Evolutionary conservation across 2,329 filamentous ascomycete species (phyloP).

Genomic region (Penicillium capsulatum): DNA sequence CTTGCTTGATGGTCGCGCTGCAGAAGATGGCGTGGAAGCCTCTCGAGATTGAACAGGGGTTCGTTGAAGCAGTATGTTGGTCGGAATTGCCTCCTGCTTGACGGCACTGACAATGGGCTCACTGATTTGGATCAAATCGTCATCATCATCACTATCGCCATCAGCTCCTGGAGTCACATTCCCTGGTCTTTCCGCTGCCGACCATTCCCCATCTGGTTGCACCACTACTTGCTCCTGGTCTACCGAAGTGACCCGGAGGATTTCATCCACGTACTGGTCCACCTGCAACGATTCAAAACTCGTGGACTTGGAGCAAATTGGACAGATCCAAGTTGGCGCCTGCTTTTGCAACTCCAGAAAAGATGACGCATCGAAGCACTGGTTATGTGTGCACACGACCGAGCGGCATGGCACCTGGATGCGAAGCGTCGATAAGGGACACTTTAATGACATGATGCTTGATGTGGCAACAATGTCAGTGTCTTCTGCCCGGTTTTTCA

Average conservation of each 20-base stretch:
- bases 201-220: slow-evolving; percentile 81
- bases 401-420: slow-evolving; percentile 77
- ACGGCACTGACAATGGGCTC: slow-evolving; percentile 34
- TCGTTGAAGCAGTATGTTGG: slow-evolving; percentile 27
- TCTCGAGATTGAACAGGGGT: slow-evolving; percentile 37
- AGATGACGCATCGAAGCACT: slow-evolving; percentile 90
- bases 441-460: slow-evolving; percentile 83
- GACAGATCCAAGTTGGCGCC: slow-evolving; percentile 94
- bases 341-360: slow-evolving; percentile 95
- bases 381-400: slow-evolving; percentile 75
- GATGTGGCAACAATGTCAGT: slow-evolving; percentile 86
- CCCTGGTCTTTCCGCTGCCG: slow-evolving; percentile 44
- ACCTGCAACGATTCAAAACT: slow-evolving; percentile 78
- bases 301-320: slow-evolving; percentile 80
- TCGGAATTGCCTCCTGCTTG: slow-evolving; percentile 33
- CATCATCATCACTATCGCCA: slow-evolving; percentile 43
- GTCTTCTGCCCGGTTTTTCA: slow-evolving; percentile 76
- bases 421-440: slow-evolving; percentile 81
- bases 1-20: slow-evolving; percentile 32
- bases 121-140: slow-evolving; percentile 51
- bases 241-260: slow-evolving; percentile 67
- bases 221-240: slow-evolving; percentile 82
- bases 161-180: slow-evolving; percentile 36
- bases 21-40: slow-evolving; percentile 39
- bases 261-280: slow-evolving; percentile 89